These are phyloP conservation scores for Hypoxylon sp. DNA, from an alignment of 2,329 filamentous ascomycete genomes.

Conservation along the genomic window DNA sequence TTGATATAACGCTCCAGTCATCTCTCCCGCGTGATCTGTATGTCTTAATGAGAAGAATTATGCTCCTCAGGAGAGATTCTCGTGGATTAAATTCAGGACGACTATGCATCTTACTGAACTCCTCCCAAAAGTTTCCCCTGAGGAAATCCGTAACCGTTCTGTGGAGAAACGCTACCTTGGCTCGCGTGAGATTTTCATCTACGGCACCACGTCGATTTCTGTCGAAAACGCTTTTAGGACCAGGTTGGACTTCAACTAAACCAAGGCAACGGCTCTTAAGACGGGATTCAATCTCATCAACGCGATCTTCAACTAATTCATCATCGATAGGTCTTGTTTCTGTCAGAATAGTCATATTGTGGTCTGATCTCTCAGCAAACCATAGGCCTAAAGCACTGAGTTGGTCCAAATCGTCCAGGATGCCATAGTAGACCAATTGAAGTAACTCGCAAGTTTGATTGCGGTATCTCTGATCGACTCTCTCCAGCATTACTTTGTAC, in stretches of 20 bases:
- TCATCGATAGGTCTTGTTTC: slow-evolving; percentile 22
- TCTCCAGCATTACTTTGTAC: slow-evolving; percentile 39
- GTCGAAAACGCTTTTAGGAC: not conserved
- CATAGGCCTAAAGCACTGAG: slow-evolving; percentile 40
- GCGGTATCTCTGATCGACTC: slow-evolving; percentile 29
- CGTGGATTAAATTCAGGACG: slow-evolving; percentile 9
- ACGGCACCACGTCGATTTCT: not conserved
- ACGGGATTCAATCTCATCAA: slow-evolving; percentile 35
- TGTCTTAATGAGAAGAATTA: slow-evolving; percentile 37
- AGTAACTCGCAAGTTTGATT: slow-evolving; percentile 37
- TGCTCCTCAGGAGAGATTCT: slow-evolving; percentile 25
- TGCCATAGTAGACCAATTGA: slow-evolving; percentile 18
- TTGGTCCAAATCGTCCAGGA: not conserved
- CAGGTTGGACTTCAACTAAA: slow-evolving; percentile 34
- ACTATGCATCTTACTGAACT: slow-evolving; percentile 9
- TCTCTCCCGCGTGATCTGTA: not conserved
- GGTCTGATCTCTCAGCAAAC: slow-evolving; percentile 41
- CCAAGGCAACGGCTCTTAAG: slow-evolving; percentile 44
- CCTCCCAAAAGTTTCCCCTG: slow-evolving; percentile 4
- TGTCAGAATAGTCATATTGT: slow-evolving; percentile 25
- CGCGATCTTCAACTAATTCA: slow-evolving; percentile 30
- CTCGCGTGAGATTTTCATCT: not conserved
- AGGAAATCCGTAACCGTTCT: slow-evolving; percentile 47
- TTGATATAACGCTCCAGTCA: not conserved
- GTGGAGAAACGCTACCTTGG: slow-evolving; percentile 34